Evolutionary conservation across 2,329 filamentous ascomycete species (phyloP).

Genomic region (Thermoascus crustaceus): DNA sequence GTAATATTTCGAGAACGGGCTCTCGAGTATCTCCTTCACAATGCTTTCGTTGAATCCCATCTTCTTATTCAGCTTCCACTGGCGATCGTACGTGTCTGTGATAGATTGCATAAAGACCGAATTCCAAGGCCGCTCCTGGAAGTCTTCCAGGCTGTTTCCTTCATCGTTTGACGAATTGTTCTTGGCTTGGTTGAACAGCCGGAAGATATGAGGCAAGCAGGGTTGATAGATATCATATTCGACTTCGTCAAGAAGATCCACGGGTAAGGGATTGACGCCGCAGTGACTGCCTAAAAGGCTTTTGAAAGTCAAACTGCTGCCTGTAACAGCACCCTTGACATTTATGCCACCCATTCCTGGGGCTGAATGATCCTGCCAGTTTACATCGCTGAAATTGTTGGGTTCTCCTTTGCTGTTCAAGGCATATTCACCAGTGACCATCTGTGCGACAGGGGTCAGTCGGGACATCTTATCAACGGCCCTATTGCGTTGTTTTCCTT

Average conservation of each 20-base stretch:
- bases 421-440: conserved; percentile 30
- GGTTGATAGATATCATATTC: conserved; percentile 32
- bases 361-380: conserved; percentile 13
- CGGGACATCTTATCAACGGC: conserved; percentile 20
- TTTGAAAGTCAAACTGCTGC: conserved; percentile 33
- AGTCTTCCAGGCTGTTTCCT: conserved; percentile 8
- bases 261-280: conserved; percentile 32
- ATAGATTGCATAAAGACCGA: conserved; percentile 33
- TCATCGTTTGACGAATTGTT: conserved; percentile 3
- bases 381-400: conserved; percentile 13
- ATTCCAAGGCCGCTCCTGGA: conserved; percentile 21
- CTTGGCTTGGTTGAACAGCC: conserved; percentile 28
- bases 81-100: conserved; percentile 32
- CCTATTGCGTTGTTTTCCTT: conserved; percentile 12
- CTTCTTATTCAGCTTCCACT: conserved; percentile 23
- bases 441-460: conserved; percentile 24
- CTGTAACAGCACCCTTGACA: conserved; percentile 30
- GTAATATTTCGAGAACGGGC: conserved; percentile 23
- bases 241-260: conserved; percentile 33
- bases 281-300: conserved; percentile 33
- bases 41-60: conserved; percentile 29
- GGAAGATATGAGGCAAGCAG: conserved; percentile 31
- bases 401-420: conserved; percentile 21
- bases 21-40: conserved; percentile 19
- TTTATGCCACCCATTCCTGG: conserved; percentile 27